Percentiles rank a stretch among this genome's conserved stretches.
These are phyloP conservation scores for Pythium rhizo-oryzae DNA, from an alignment of 352 stramenopile genomes.

Conservation along the genomic window DNA sequence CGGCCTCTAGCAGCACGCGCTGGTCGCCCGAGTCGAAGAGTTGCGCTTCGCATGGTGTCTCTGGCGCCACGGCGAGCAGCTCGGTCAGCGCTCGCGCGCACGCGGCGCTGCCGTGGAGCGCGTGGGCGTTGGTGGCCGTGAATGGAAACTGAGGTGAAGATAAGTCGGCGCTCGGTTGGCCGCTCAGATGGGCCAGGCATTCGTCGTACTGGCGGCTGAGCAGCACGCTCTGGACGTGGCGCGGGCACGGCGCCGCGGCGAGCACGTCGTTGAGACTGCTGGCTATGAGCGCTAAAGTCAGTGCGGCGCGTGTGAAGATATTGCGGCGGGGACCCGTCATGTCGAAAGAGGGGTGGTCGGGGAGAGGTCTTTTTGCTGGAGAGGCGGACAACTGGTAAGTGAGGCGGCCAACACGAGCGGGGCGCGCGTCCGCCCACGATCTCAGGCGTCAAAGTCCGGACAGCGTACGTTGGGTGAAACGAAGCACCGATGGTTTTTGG, in stretches of 20 bases:
- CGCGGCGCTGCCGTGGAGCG: neutral
- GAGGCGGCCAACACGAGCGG: neutral
- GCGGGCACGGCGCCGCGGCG: neutral
- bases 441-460: too few species aligned
- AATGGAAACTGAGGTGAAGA: neutral
- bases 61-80: neutral
- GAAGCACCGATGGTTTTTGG: too few species aligned
- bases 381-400: neutral
- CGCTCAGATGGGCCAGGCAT: neutral
- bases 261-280: neutral
- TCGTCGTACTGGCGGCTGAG: conserved; percentile 8
- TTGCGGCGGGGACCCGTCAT: too few species aligned
- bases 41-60: neutral
- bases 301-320: too few species aligned
- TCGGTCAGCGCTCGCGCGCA: neutral
- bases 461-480: too few species aligned
- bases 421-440: too few species aligned
- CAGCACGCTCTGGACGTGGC: conserved; percentile 3
- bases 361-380: too few species aligned
- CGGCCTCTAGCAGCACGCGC: neutral
- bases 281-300: neutral
- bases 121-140: neutral
- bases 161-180: neutral
- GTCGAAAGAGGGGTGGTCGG: too few species aligned
- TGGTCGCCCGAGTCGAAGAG: too few species aligned